Conservation (phyloP, 2,329 filamentous ascomycete genomes). For the Tympanopsis confertula region DNA sequence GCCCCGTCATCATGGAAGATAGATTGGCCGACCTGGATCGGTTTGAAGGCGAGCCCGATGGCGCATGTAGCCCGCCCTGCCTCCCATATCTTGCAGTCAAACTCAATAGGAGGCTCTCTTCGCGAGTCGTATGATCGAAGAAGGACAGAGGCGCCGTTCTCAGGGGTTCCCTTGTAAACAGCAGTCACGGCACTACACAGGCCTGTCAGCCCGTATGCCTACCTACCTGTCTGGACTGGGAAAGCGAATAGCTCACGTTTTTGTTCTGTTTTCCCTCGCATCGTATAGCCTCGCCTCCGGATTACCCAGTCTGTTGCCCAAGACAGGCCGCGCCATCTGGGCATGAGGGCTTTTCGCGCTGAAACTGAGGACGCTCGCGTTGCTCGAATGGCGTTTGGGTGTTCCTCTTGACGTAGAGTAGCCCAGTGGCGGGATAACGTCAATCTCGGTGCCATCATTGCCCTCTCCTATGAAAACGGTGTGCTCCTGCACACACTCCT, state of each 20-base stretch:
- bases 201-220: conserved; percentile 9
- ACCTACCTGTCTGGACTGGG: conserved; percentile 5
- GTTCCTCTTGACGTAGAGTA: conserved; percentile 16
- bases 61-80: conserved; percentile 89
- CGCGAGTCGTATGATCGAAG: conserved; percentile 91
- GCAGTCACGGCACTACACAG: conserved; percentile 74
- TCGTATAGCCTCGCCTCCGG: conserved; percentile 84
- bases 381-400: conserved; percentile 58
- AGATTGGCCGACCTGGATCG: conserved; percentile 84
- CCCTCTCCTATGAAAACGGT: conserved; percentile 72
- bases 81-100: conserved; percentile 93
- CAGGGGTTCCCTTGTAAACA: conserved; percentile 72
- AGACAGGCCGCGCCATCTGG: conserved; percentile 40
- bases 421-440: conserved; percentile 25
- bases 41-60: conserved; percentile 88
- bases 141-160: conserved; percentile 56
- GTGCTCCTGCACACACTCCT: conserved; percentile 74
- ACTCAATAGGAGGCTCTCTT: conserved; percentile 79
- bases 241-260: conserved; percentile 58
- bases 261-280: conserved; percentile 70
- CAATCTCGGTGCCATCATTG: conserved; percentile 52
- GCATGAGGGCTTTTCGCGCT: conserved; percentile 52
- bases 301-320: conserved; percentile 59
- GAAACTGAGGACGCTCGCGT: conserved; percentile 73
- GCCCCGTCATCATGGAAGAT: conserved; percentile 86